Conservation (phyloP, 2,329 filamentous ascomycete genomes). For the Paracoccidioides brasiliensis region DNA sequence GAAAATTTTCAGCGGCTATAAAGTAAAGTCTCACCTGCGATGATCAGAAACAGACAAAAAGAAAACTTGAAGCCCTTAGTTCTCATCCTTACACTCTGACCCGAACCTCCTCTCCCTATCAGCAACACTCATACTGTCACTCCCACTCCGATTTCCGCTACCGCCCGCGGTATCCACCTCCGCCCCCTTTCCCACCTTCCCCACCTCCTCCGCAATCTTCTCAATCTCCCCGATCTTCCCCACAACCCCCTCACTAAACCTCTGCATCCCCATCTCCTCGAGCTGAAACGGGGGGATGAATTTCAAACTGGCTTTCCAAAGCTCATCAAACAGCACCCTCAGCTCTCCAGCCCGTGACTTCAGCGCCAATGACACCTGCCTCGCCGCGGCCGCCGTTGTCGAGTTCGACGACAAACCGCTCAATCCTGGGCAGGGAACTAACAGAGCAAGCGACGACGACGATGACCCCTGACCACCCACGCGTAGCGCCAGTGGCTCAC, state of each 20-base stretch:
- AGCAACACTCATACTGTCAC: neutral
- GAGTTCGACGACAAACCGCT: neutral
- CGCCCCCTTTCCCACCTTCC: neutral
- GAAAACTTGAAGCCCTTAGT: neutral
- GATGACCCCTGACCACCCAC: too few relatives aligned
- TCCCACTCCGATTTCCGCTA: neutral
- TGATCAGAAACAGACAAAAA: too few relatives aligned
- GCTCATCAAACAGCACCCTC: neutral
- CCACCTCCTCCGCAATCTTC: conserved; percentile 1
- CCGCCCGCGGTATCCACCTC: neutral
- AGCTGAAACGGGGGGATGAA: conserved; percentile 1
- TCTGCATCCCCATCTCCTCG: conserved; percentile 7
- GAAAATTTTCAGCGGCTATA: too few relatives aligned
- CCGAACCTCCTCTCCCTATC: neutral
- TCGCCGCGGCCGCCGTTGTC: neutral
- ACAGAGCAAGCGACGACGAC: neutral
- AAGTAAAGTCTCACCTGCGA: too few relatives aligned
- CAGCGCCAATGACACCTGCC: neutral
- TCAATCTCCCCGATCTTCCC: conserved; percentile 6
- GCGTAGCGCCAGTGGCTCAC: too few relatives aligned
- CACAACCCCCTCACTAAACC: conserved; percentile 6
- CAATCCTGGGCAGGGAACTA: too few relatives aligned
- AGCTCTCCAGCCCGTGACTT: neutral
- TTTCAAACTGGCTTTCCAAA: neutral
- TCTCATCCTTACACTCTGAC: neutral